These are phyloP conservation scores for Brachypodium distachyon DNA, from an alignment of 202 grass and related monocot species.

Conservation along the genomic window DNA sequence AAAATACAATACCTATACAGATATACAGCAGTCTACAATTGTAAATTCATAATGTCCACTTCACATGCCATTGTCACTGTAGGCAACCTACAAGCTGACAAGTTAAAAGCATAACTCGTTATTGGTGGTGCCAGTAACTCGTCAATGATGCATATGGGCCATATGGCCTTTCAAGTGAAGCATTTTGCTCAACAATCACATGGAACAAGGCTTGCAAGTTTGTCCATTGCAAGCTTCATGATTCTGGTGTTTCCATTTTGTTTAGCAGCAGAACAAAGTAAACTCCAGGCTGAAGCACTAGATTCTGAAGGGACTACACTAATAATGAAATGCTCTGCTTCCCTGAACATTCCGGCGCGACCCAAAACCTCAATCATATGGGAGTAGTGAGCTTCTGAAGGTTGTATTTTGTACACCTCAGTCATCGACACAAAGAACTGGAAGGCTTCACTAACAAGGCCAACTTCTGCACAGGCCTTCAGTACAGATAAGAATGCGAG, in stretches of 20 bases:
- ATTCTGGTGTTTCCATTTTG: conserved; percentile 21
- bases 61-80: not conserved
- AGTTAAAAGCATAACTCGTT: not conserved
- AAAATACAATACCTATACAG: not conserved
- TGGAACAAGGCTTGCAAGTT: conserved; percentile 7
- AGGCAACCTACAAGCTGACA: not conserved
- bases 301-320: conserved; percentile 42
- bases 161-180: not conserved
- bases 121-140: not conserved
- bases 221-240: conserved; percentile 27
- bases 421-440: conserved; percentile 52
- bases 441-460: conserved; percentile 48
- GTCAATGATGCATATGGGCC: not conserved
- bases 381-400: conserved; percentile 39
- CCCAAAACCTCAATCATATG: conserved; percentile 47
- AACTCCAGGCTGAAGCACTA: conserved; percentile 33
- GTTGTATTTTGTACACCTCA: conserved; percentile 40
- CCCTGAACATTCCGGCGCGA: conserved; percentile 52
- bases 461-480: conserved; percentile 48
- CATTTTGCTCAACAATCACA: conserved; percentile 2
- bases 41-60: not conserved
- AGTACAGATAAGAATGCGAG: conserved; percentile 35
- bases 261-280: conserved; percentile 31
- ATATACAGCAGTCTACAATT: not conserved
- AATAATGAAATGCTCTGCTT: conserved; percentile 62